Evolutionary conservation across 176 grass and related monocot genomes (phyloP).

Genomic region (Poa pratensis): DNA sequence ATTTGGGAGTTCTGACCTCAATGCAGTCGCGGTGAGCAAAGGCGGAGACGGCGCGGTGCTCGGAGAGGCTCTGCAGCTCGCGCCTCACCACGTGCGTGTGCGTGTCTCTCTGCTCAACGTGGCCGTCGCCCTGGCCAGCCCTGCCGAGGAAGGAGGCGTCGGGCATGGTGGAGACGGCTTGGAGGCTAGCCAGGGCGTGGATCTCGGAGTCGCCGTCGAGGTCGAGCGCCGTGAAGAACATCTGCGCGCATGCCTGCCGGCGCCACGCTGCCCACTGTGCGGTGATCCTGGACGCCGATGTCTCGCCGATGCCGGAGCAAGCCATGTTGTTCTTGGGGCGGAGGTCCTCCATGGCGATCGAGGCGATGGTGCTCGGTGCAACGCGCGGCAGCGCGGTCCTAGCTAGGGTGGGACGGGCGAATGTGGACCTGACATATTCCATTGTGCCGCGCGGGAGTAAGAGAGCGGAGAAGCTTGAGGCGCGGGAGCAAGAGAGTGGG

Average conservation of each 20-base stretch:
- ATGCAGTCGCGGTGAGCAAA: slow-evolving; percentile 73
- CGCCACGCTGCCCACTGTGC: slow-evolving; percentile 66
- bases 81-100: slow-evolving; percentile 42
- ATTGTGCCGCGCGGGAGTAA: not conserved
- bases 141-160: slow-evolving; percentile 63
- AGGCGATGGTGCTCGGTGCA: not conserved
- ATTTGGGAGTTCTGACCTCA: slow-evolving; percentile 49
- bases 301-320: not conserved
- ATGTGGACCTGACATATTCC: not conserved
- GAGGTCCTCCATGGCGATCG: slow-evolving; percentile 32
- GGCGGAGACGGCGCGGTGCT: slow-evolving; percentile 66
- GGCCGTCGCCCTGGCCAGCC: not conserved
- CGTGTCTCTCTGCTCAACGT: not conserved
- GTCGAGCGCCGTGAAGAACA: slow-evolving; percentile 41
- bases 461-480: no score
- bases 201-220: slow-evolving; percentile 81
- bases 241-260: slow-evolving; percentile 69
- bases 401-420: slow-evolving; percentile 5
- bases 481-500: no score
- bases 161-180: slow-evolving; percentile 92
- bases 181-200: slow-evolving; percentile 73
- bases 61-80: slow-evolving; percentile 81
- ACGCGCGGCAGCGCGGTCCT: not conserved
- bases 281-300: slow-evolving; percentile 56
- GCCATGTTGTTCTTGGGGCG: slow-evolving; percentile 36